Evolutionary conservation across 768 basidiomycete genomes (phyloP).

Genomic region (Austroboletus eburneus): DNA sequence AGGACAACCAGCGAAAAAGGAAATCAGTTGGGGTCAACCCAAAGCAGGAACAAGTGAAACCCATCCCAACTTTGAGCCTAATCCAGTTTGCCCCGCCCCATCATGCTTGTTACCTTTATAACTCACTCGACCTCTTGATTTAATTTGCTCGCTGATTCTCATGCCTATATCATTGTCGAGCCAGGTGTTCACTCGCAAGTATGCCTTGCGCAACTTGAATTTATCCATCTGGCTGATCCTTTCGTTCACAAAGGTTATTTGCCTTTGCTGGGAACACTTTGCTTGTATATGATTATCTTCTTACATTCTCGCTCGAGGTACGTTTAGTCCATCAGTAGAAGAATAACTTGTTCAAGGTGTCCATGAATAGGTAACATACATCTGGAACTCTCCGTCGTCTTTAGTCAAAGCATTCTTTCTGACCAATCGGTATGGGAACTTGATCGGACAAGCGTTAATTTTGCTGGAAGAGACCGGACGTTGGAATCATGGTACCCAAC

Average conservation of each 20-base stretch:
- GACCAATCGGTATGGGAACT: conserved; percentile 13
- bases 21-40: too few species aligned
- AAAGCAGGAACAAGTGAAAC: too few species aligned
- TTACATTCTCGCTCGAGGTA: conserved; percentile 27
- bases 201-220: neutral
- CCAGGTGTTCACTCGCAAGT: conserved; percentile 19
- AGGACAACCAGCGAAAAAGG: too few species aligned
- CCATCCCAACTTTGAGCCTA: too few species aligned
- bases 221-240: neutral
- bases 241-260: neutral
- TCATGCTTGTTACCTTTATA: too few species aligned
- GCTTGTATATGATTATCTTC: conserved; percentile 25
- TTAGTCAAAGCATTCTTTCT: conserved; percentile 12
- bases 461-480: conserved; percentile 21
- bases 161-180: conserved; percentile 9
- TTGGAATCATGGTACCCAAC: conserved; percentile 12
- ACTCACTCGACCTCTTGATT: too few species aligned
- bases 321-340: neutral
- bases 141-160: too few species aligned
- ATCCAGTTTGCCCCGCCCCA: too few species aligned
- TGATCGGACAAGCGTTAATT: conserved; percentile 20
- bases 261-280: conserved; percentile 18
- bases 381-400: conserved; percentile 18
- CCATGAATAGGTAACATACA: conserved; percentile 9
- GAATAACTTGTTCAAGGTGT: neutral